A percentile compares a stretch with the other conserved stretches of the same genome.
phyloP scores from a whole-genome alignment of 1,284 basidiomycete species.

The Leccinum subrobustum region DNA sequence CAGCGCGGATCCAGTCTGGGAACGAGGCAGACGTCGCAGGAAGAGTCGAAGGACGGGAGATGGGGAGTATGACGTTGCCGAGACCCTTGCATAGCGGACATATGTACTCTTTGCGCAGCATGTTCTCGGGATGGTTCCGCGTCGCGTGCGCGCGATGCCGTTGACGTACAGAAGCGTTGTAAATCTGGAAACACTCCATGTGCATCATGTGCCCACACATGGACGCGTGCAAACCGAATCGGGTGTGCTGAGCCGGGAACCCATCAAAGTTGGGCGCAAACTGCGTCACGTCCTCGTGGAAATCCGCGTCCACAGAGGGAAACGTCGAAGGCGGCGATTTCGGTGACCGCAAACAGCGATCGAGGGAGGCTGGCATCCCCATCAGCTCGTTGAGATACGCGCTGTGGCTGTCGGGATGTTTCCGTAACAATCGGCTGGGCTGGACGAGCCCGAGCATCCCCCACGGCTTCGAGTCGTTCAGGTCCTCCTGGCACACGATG shows the following conservation, averaged over 20 bases:
- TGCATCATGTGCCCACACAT: conserved; percentile 99
- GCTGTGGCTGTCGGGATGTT: conserved; percentile 72
- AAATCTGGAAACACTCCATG: conserved; percentile 89
- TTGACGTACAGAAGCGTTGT: conserved; percentile 84
- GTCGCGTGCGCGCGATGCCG: conserved; percentile 90
- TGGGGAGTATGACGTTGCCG: conserved; percentile 91
- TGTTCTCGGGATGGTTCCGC: conserved; percentile 93
- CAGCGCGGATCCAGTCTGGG: conserved; percentile 78
- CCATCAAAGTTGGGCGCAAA: conserved; percentile 63
- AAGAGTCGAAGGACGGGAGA: conserved; percentile 50
- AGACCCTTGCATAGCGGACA: conserved; percentile 99
- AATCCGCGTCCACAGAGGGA: conserved; percentile 52
- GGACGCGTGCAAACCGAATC: conserved; percentile 86
- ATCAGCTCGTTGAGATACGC: conserved; percentile 77
- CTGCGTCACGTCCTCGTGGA: conserved; percentile 47
- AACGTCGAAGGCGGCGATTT: conserved; percentile 38
- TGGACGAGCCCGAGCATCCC: conserved; percentile 91
- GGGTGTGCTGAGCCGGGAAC: conserved; percentile 70
- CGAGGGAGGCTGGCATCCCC: conserved; percentile 63
- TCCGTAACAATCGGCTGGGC: conserved; percentile 82
- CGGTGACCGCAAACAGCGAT: conserved; percentile 41
- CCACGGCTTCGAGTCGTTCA: conserved; percentile 74
- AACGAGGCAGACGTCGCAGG: conserved; percentile 60
- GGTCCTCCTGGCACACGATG: conserved; percentile 97
- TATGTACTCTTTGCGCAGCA: conserved; percentile 91